Conservation (phyloP, 177 flowering plant genomes). For the Vitis hybrid region DNA sequence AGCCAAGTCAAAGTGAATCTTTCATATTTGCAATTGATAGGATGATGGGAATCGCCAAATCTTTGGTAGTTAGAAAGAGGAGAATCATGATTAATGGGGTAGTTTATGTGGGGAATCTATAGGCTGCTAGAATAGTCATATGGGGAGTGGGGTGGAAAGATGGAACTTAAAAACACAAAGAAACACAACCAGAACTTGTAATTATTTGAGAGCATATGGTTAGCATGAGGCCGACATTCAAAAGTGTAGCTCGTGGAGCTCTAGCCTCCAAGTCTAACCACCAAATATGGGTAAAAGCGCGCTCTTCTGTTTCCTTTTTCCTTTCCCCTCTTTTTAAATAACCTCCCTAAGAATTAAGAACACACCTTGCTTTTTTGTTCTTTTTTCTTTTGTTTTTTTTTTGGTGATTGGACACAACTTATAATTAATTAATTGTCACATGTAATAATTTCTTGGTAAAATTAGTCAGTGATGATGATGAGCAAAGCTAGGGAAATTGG, state of each 20-base stretch:
- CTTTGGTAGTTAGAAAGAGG: neutral
- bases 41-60: neutral
- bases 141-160: constrained; percentile 3
- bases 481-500: too few relatives aligned
- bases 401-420: too few relatives aligned
- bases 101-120: constrained; percentile 1
- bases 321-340: neutral
- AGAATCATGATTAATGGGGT: neutral
- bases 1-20: too few relatives aligned
- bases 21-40: neutral
- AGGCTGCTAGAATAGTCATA: too few relatives aligned
- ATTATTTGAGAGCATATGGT: constrained; percentile 9
- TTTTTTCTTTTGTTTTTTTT: too few relatives aligned
- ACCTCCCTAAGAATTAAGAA: neutral
- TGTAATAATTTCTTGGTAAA: too few relatives aligned
- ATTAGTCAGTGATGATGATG: too few relatives aligned
- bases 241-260: neutral
- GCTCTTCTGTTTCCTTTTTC: neutral
- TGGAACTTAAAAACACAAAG: neutral
- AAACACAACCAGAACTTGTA: neutral
- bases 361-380: too few relatives aligned
- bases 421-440: neutral
- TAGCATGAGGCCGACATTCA: constrained; percentile 24
- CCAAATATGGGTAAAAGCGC: constrained; percentile 16
- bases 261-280: neutral